phyloP scores from a whole-genome alignment of 306 rosid genomes.

The Inga oerstediana region DNA sequence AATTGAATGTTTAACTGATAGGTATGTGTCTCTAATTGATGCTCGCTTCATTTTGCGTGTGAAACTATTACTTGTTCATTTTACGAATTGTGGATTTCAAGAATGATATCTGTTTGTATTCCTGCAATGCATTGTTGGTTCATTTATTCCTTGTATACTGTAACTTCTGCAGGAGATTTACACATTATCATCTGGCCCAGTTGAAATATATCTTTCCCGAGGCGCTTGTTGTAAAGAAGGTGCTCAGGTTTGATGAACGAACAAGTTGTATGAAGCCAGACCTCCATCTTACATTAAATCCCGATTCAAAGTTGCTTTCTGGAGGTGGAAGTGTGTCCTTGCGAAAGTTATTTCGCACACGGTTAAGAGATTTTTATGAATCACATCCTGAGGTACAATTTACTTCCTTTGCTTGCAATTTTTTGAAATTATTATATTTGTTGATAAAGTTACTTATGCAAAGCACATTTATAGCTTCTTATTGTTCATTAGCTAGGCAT shows the following conservation, averaged over 20 bases:
- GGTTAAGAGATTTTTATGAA: conserved; percentile 50
- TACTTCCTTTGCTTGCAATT: neutral
- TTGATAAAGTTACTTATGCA: neutral
- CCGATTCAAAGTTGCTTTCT: conserved; percentile 32
- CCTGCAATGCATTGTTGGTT: neutral
- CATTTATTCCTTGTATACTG: neutral
- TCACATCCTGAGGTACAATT: conserved; percentile 70
- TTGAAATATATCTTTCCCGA: conserved; percentile 74
- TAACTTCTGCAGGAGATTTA: conserved; percentile 69
- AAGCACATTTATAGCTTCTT: neutral
- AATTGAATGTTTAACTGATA: conserved; percentile 63
- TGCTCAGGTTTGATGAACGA: conserved; percentile 51
- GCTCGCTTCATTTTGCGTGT: neutral
- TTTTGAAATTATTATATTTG: neutral
- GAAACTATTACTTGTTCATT: neutral
- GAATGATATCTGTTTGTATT: neutral
- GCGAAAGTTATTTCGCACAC: conserved; percentile 49
- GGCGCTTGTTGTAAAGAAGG: conserved; percentile 60
- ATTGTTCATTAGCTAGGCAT: neutral
- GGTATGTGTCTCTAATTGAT: conserved; percentile 43
- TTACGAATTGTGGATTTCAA: neutral
- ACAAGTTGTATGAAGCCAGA: conserved; percentile 76
- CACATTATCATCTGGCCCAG: conserved; percentile 70
- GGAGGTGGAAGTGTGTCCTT: conserved; percentile 40
- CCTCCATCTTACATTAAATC: conserved; percentile 58